Evolutionary conservation across 306 rosid species (phyloP), one percentile per base, ranked within the genome.

Genomic region (Fagus crenata): DNA sequence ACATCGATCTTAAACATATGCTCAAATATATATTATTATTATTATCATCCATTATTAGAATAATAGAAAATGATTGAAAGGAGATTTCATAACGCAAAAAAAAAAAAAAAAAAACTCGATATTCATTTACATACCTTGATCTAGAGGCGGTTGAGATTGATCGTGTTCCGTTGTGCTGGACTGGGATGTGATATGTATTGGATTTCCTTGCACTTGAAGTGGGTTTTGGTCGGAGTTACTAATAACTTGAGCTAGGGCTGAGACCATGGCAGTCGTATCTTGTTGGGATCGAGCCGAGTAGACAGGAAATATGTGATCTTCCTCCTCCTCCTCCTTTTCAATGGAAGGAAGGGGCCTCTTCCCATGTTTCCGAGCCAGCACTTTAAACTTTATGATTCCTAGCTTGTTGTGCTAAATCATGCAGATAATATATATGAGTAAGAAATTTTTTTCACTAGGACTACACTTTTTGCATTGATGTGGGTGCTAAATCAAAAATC

Each of bases 181-280:
- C 12, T 51, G 53, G 58, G 73, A 35, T 33, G 73, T 32, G 17
- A 70, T 39, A 22, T 22, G 28, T 46, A 40, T 63, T 12, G 76
- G 80, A 43, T 75, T 80, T 65, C 60, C 78, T 22, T 83, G 85
- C 64, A 53, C 11, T 1, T 81, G 84, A 74, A 40, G 64, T 28
- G 78, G 61, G 32, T 67, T 56, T 43, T 56, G 17, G 69, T 65
- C 46, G 4, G 32, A 69, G 75, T 89, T 87, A 0, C 87, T 89
- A 40, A 93, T 93, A 59, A 93, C 97, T 82, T 87, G 90, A 53
- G 92, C 73, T 8, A 93, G 87, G 61, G 96, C 93, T 2, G 90
- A 90, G 1, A 93, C 93, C 91, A 93, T 90, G 33, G 81, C 91
- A 0, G 98, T 82, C 87, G 76, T 90, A 69, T 93, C 98, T 73